These are phyloP conservation scores for Closterium sp. DNA, from an alignment of 139 green algal genomes.

Conservation along the genomic window DNA sequence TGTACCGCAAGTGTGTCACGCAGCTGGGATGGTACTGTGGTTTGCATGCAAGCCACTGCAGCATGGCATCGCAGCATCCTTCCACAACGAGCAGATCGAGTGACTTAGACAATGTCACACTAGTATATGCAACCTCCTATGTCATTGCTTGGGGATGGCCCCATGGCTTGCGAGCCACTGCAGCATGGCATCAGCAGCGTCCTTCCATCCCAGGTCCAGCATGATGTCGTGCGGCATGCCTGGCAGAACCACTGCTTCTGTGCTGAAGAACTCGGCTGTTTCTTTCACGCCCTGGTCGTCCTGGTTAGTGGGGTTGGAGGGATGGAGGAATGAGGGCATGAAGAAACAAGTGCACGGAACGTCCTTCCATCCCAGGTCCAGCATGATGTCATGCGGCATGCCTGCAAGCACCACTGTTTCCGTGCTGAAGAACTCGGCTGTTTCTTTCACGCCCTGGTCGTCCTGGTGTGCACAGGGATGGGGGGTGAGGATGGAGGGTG, in stretches of 20 bases:
- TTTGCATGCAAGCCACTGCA: slow-evolving; percentile 47
- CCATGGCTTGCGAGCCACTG: slow-evolving; percentile 45
- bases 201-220: slow-evolving; percentile 68
- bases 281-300: slow-evolving; percentile 55
- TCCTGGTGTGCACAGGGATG: slow-evolving; percentile 4
- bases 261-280: slow-evolving; percentile 62
- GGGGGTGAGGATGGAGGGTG: no score
- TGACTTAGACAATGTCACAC: no score
- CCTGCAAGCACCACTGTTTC: not conserved
- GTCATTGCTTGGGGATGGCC: no score
- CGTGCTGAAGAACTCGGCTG: no score
- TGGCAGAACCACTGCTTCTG: slow-evolving; percentile 56
- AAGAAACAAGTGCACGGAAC: no score
- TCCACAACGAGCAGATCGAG: not conserved
- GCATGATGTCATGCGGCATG: no score
- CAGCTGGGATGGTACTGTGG: no score
- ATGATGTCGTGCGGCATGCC: slow-evolving; percentile 81
- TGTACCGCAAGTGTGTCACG: no score
- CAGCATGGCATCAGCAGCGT: slow-evolving; percentile 57
- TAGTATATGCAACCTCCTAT: no score
- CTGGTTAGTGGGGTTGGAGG: not conserved
- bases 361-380: no score
- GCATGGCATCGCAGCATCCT: slow-evolving; percentile 60
- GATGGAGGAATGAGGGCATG: no score
- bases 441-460: not conserved